These are phyloP conservation scores for Akanthomyces uredinophilus DNA, from an alignment of 2,329 filamentous ascomycete genomes.

Conservation along the genomic window DNA sequence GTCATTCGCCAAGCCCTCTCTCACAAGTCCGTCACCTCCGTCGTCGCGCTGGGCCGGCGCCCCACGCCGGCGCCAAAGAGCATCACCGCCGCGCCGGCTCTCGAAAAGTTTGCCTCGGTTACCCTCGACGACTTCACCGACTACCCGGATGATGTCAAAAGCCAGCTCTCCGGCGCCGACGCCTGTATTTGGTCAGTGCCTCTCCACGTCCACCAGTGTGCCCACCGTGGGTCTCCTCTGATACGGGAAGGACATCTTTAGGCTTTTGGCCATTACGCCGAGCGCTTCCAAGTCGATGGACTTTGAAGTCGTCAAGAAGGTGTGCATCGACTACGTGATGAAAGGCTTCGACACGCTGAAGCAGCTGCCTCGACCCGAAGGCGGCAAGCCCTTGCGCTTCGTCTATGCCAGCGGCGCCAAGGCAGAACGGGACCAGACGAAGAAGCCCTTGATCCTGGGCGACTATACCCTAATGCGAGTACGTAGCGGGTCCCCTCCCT, in stretches of 20 bases:
- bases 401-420: slow-evolving; percentile 44
- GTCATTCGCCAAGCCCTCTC: slow-evolving; percentile 38
- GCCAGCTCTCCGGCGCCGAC: slow-evolving; percentile 34
- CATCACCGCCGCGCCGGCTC: slow-evolving; percentile 20
- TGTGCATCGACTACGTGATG: slow-evolving; percentile 35
- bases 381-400: slow-evolving; percentile 37
- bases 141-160: slow-evolving; percentile 35
- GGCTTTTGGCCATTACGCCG: slow-evolving; percentile 41
- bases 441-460: slow-evolving; percentile 34
- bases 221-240: not conserved
- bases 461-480: slow-evolving; percentile 45
- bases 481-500: slow-evolving; percentile 18
- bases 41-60: slow-evolving; percentile 38
- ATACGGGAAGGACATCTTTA: not conserved
- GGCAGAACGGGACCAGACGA: slow-evolving; percentile 39
- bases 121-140: slow-evolving; percentile 34
- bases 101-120: slow-evolving; percentile 35
- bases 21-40: slow-evolving; percentile 30
- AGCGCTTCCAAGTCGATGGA: slow-evolving; percentile 25
- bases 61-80: slow-evolving; percentile 26
- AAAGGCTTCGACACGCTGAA: slow-evolving; percentile 31
- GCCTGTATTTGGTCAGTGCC: slow-evolving; percentile 38
- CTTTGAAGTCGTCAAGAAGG: slow-evolving; percentile 32
- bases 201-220: not conserved
- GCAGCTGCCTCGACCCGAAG: slow-evolving; percentile 20